A percentile compares a stretch with the other conserved stretches of the same genome.
phyloP scores from a whole-genome alignment of 768 basidiomycete genomes.

The Tulasnella sp. region DNA sequence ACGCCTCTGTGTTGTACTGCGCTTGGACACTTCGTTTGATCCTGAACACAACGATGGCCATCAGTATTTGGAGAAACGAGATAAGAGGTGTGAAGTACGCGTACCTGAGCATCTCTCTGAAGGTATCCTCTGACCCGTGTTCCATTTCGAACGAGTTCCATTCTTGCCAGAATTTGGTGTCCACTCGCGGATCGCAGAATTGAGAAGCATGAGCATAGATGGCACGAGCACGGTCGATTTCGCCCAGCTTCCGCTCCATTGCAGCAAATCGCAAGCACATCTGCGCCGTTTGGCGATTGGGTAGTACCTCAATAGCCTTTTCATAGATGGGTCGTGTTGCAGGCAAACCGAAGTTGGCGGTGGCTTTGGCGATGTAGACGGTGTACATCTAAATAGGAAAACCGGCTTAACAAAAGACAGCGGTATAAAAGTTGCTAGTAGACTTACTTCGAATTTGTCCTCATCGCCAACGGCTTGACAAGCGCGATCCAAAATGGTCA shows the following conservation, averaged over 20 bases:
- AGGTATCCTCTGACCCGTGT: slow-evolving; percentile 97
- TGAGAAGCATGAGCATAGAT: slow-evolving; percentile 97
- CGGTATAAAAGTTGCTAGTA: slow-evolving; percentile 11
- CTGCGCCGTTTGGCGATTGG: slow-evolving; percentile 89
- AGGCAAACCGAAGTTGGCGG: slow-evolving; percentile 89
- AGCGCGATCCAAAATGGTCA: slow-evolving; percentile 93
- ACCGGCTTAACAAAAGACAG: neutral
- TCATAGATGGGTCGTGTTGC: slow-evolving; percentile 96
- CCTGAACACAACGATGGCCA: slow-evolving; percentile 28
- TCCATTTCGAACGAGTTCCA: slow-evolving; percentile 99
- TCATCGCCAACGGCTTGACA: slow-evolving; percentile 75
- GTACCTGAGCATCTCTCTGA: slow-evolving; percentile 44
- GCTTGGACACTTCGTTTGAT: slow-evolving; percentile 98
- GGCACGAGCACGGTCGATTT: slow-evolving; percentile 94
- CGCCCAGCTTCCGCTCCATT: slow-evolving; percentile 94
- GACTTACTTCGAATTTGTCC: slow-evolving; percentile 86
- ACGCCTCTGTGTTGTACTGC: slow-evolving; percentile 95
- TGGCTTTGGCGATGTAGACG: slow-evolving; percentile 95
- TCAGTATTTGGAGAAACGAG: neutral
- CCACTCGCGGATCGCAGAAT: slow-evolving; percentile 92
- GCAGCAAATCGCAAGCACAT: slow-evolving; percentile 96
- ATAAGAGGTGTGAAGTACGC: neutral
- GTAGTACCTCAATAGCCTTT: slow-evolving; percentile 84
- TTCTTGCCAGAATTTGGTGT: slow-evolving; percentile 89
- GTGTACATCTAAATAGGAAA: slow-evolving; percentile 68